Conservation (phyloP, 2,329 filamentous ascomycete genomes). For the Aspergillus viridinutans region DNA sequence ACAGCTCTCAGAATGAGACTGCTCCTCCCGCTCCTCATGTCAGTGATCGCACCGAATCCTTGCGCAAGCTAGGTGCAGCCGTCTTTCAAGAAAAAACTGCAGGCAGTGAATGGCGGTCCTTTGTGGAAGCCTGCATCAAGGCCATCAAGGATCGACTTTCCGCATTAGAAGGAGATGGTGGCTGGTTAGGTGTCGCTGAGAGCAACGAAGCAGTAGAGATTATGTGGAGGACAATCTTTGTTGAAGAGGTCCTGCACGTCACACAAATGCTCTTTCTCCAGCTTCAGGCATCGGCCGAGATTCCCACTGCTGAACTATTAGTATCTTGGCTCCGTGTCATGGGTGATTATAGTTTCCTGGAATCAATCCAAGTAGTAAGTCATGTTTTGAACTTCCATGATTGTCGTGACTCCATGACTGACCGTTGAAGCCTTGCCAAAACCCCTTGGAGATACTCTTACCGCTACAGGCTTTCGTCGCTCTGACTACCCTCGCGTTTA, state of each 20-base stretch:
- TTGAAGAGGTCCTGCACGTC: conserved; percentile 69
- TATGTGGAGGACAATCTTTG: conserved; percentile 59
- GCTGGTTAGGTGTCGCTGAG: conserved; percentile 46
- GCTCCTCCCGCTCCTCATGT: conserved; percentile 4
- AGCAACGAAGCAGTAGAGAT: conserved; percentile 55
- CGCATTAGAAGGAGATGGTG: conserved; percentile 30
- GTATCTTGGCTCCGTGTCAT: conserved; percentile 73
- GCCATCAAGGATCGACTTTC: conserved; percentile 32
- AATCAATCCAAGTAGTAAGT: conserved; percentile 56
- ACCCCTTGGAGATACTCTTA: conserved; percentile 38
- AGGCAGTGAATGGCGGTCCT: conserved; percentile 21
- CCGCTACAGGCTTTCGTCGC: conserved; percentile 67
- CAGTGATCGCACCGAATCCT: conserved; percentile 13
- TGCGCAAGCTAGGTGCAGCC: conserved; percentile 25
- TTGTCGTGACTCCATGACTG: conserved; percentile 10
- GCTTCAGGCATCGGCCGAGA: conserved; percentile 55
- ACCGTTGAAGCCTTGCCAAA: conserved; percentile 33
- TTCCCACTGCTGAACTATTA: conserved; percentile 57
- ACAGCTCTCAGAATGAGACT: conserved; percentile 14
- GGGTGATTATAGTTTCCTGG: conserved; percentile 65
- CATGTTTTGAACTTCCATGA: conserved; percentile 7
- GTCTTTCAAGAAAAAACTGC: conserved; percentile 29
- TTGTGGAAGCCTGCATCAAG: conserved; percentile 32
- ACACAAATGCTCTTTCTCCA: conserved; percentile 70
- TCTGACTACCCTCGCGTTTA: conserved; percentile 65